Evolutionary conservation across 1,139 yeast species (phyloP).

Genomic region (Blastobotrys capitulatus): DNA sequence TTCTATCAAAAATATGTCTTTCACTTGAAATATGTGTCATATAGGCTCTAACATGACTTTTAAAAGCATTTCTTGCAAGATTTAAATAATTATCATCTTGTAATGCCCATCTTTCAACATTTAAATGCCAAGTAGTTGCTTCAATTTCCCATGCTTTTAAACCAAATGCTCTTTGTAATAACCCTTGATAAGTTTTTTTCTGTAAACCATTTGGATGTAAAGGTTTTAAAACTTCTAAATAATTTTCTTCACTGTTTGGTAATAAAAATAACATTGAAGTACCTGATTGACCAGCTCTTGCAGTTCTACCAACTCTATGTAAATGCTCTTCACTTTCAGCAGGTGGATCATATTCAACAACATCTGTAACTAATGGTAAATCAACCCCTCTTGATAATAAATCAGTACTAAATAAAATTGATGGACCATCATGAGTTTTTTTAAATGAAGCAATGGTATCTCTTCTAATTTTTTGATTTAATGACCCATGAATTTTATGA

Average conservation of each 20-base stretch:
- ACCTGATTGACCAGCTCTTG: constrained; percentile 81
- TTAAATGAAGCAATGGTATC: constrained; percentile 62
- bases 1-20: constrained; percentile 71
- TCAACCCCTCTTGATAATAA: constrained; percentile 93
- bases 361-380: constrained; percentile 63
- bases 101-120: constrained; percentile 80
- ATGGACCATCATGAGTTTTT: constrained; percentile 37
- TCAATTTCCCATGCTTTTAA: constrained; percentile 79
- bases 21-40: constrained; percentile 90
- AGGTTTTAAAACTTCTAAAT: constrained; percentile 52
- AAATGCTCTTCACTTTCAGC: constrained; percentile 86
- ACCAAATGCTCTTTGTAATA: constrained; percentile 57
- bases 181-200: constrained; percentile 47
- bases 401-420: constrained; percentile 82
- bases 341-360: constrained; percentile 90
- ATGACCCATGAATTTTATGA: constrained; percentile 87
- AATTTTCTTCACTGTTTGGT: constrained; percentile 86
- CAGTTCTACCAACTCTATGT: constrained; percentile 94
- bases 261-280: constrained; percentile 68
- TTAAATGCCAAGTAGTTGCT: constrained; percentile 95
- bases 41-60: constrained; percentile 88
- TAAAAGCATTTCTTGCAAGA: constrained; percentile 73
- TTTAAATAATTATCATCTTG: constrained; percentile 59
- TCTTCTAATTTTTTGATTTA: constrained; percentile 76
- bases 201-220: constrained; percentile 62